Evolutionary conservation across 345 rosid genomes (phyloP), one percentile per base, ranked within the genome.

Genomic region (Eucalyptus caleyi): DNA sequence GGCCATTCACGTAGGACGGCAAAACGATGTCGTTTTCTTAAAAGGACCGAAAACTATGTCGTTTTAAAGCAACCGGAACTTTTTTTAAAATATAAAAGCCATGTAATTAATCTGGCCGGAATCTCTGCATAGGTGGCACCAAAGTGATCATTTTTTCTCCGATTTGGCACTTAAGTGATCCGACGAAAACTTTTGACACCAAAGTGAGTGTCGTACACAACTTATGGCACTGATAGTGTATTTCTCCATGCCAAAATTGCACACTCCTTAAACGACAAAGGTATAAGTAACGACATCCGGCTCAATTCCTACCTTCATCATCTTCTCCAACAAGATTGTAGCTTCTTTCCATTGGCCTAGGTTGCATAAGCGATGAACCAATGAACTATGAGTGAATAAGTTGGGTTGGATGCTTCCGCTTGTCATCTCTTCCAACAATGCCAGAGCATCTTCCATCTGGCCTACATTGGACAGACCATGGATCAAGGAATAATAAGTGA

Each of bases 101-200:
- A 50, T 0, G 51, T 50, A 50, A 50, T 50, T 50, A 50, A 50
- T 50, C 0, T 50, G 1, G 51, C 0, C 0, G 3, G 1, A 50
- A 50, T 50, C 16, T 50, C 16, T 50, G 51, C 51, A n/a, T n/a
- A n/a, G 6, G 6, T 50, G 3, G 16, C 51, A 50, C 3, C 6
- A 14, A 50, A 50, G 1, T 50, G 16, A 50, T 13, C 6, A 1
- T 50, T 50, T 50, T 50, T 50, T 50, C 6, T 50, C 1, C 0
- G 0, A 50, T 50, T 50, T 50, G 16, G 1, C 50, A 50, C 2
- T 49, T 49, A 49, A 13, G 16, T 49, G 50, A 50, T 49, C 2
- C 6, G 5, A 13, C 2, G 6, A 49, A 49, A 13, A 49, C 16
- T 49, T 49, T 49, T 49, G 50, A 1, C 50, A 49, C 6, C 2